Percentiles rank a stretch among this genome's conserved stretches.
These are phyloP conservation scores for Astraeus odoratus DNA, from an alignment of 768 basidiomycete species.

Conservation along the genomic window DNA sequence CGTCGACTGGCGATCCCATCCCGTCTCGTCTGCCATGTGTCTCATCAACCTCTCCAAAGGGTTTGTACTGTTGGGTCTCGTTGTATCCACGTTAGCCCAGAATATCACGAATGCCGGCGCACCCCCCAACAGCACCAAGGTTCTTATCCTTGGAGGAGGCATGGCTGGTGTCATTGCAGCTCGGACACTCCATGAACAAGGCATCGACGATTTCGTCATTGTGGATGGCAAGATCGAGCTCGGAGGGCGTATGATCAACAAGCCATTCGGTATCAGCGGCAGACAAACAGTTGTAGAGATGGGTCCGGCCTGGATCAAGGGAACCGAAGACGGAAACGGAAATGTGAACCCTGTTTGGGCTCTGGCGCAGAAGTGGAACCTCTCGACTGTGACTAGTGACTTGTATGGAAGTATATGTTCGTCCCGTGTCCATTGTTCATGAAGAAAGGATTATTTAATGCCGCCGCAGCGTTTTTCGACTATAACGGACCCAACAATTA, in stretches of 20 bases:
- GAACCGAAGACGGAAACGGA: constrained; percentile 41
- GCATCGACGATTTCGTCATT: constrained; percentile 52
- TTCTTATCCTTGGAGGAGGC: constrained; percentile 62
- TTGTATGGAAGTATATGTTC: background rate
- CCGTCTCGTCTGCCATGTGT: constrained; percentile 10
- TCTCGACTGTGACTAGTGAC: constrained; percentile 40
- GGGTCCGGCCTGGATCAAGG: constrained; percentile 59
- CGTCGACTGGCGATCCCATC: background rate
- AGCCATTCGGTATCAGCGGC: constrained; percentile 34
- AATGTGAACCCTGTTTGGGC: constrained; percentile 53
- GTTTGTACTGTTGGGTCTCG: constrained; percentile 3
- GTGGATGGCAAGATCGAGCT: constrained; percentile 53
- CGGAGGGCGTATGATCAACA: constrained; percentile 53
- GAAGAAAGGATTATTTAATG: background rate
- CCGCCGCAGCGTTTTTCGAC: background rate
- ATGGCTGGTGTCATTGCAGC: constrained; percentile 62
- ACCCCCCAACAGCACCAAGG: constrained; percentile 20
- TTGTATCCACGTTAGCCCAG: constrained; percentile 5
- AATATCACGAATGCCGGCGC: constrained; percentile 1
- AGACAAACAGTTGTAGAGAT: constrained; percentile 42
- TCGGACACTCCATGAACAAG: constrained; percentile 45
- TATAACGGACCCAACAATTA: background rate
- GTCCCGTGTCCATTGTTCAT: background rate
- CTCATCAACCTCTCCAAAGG: constrained; percentile 1
- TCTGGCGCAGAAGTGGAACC: constrained; percentile 48